These are phyloP conservation scores for Stephanodiscus triporus DNA, from an alignment of 108 stramenopile species.

Conservation along the genomic window DNA sequence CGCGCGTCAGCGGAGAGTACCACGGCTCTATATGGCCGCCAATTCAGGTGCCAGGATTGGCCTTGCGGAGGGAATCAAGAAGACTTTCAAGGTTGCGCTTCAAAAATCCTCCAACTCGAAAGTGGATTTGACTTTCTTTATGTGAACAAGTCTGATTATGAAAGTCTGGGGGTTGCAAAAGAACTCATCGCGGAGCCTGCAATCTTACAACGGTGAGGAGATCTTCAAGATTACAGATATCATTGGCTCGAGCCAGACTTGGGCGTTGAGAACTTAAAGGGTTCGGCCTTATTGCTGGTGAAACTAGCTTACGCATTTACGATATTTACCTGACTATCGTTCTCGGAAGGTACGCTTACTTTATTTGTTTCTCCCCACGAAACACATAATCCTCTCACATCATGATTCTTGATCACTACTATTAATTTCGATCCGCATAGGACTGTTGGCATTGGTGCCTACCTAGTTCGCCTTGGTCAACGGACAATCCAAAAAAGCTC, in stretches of 20 bases:
- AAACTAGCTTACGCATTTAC: slow-evolving; percentile 98
- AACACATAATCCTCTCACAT: not conserved
- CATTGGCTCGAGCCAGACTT: slow-evolving; percentile 96
- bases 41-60: slow-evolving; percentile 95
- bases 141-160: slow-evolving; percentile 88
- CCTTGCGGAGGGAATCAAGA: slow-evolving; percentile 94
- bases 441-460: slow-evolving; percentile 99
- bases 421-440: slow-evolving; percentile 30
- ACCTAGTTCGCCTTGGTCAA: slow-evolving; percentile 97
- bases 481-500: slow-evolving; percentile 97
- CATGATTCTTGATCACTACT: not conserved
- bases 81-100: slow-evolving; percentile 93
- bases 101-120: slow-evolving; percentile 92
- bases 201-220: slow-evolving; percentile 56
- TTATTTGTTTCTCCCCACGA: not conserved
- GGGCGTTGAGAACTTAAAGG: slow-evolving; percentile 99
- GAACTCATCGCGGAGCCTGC: slow-evolving; percentile 55
- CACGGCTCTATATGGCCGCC: slow-evolving; percentile 95
- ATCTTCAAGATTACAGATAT: slow-evolving; percentile 88
- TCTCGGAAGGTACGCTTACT: slow-evolving; percentile 62
- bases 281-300: slow-evolving; percentile 98
- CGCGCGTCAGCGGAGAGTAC: slow-evolving; percentile 88
- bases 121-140: slow-evolving; percentile 97
- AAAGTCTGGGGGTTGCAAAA: slow-evolving; percentile 51
- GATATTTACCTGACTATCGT: slow-evolving; percentile 97